Percentiles rank a stretch among this genome's conserved stretches.
These are phyloP conservation scores for Fusarium sp. DNA, from an alignment of 2,329 filamentous ascomycete genomes.

Conservation along the genomic window DNA sequence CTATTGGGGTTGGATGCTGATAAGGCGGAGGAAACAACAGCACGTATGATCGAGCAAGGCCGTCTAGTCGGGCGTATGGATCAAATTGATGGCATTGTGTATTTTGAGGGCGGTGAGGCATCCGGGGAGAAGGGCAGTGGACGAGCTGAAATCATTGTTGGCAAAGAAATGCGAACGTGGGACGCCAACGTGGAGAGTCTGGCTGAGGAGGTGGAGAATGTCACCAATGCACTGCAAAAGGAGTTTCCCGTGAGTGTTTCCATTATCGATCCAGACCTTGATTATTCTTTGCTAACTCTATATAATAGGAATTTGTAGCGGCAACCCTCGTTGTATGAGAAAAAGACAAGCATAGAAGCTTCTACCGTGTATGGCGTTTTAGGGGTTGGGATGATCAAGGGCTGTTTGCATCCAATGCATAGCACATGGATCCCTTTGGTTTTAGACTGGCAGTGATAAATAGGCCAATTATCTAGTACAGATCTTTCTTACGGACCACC, in stretches of 20 bases:
- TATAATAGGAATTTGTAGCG: constrained; percentile 65
- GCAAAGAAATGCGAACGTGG: constrained; percentile 84
- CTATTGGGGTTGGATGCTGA: constrained; percentile 83
- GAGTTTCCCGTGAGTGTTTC: constrained; percentile 73
- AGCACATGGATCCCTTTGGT: constrained; percentile 29
- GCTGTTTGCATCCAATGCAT: constrained; percentile 32
- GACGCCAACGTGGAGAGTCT: constrained; percentile 88
- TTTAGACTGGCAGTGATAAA: constrained; percentile 31
- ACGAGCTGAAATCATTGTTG: constrained; percentile 71
- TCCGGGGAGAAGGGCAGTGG: constrained; percentile 75
- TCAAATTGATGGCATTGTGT: constrained; percentile 89
- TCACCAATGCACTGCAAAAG: constrained; percentile 82
- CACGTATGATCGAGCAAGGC: constrained; percentile 95
- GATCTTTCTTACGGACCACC: constrained; percentile 62
- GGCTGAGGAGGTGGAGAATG: constrained; percentile 89
- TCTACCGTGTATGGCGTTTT: constrained; percentile 40
- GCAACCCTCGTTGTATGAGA: constrained; percentile 58
- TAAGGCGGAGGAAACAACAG: constrained; percentile 90
- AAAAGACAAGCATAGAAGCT: constrained; percentile 27
- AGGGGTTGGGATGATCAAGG: constrained; percentile 28
- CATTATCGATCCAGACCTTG: neutral
- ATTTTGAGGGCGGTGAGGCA: constrained; percentile 81
- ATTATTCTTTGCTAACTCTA: constrained; percentile 13
- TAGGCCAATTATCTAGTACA: constrained; percentile 54
- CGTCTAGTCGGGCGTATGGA: constrained; percentile 90